Base-by-base conservation (phyloP, 352 stramenopile genomes). In the Aphanomyces euteiches region DNA sequence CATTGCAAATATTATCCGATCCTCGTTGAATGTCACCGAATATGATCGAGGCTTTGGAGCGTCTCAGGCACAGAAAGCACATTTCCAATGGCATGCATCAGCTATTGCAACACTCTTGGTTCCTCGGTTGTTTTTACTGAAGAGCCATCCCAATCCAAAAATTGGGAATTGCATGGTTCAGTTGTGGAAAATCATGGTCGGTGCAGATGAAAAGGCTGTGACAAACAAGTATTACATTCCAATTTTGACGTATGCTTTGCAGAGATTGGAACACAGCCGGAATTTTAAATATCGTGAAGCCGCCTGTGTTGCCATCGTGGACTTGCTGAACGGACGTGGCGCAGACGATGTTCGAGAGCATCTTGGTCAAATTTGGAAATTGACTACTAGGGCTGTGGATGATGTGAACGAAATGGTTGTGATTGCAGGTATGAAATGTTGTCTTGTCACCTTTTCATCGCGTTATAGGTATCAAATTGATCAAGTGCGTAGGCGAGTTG, bases 231-330 rank as follows among this genome's bases (percentile, higher is more conserved):
- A 87, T 47, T 90, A 79, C 79, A 28, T 73, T 6, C 63, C 74
- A 3, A 75, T 92, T 19, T 77, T 93, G 57, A 64, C 78, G 10
- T 92, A 91, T 67, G 58, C 85, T 39, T 64, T 94, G 37, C 64
- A 72, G 5, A 77, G 82, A 28, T 75, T 93, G 3, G 83, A 91
- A 60, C 76, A 77, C 47, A 86, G 80, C 10, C 78, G 83, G 2
- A 90, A 94, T 71, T 91, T 91, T 63, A 90, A 89, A 69, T 94
- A 94, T 67, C 84, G 86, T 28, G 84, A 92, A 73, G 86, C 86
- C 7, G 80, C 79, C 7, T 91, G 84, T 36, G 56, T 77, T 36
- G 84, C 83, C 4, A 68, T 94, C 15, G 66, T 88, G 40, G 84
- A 91, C 56, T 65, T 92, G 28, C 74, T 94, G 1, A 83, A 88